Evolutionary conservation across 2,329 filamentous ascomycete genomes (phyloP).

Genomic region (Talaromyces sp.): DNA sequence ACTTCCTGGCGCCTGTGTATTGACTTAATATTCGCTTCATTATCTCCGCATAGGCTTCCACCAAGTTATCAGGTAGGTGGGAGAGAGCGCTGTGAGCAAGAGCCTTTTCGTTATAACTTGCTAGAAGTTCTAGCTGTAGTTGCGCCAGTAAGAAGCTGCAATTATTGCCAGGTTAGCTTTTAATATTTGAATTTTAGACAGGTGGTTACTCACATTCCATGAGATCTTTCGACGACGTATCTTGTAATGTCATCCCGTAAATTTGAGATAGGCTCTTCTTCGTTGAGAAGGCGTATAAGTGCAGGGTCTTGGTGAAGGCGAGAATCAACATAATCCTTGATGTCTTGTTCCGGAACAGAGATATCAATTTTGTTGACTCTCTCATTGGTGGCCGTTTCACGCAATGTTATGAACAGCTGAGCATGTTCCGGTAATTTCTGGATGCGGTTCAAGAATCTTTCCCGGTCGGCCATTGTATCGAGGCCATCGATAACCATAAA

Average conservation of each 20-base stretch:
- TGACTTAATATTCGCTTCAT: conserved; percentile 24
- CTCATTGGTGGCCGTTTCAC: conserved; percentile 14
- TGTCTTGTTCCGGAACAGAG: conserved; percentile 13
- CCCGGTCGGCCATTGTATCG: conserved; percentile 23
- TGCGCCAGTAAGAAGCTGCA: conserved; percentile 23
- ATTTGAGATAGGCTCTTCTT: conserved; percentile 3
- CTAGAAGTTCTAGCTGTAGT: conserved; percentile 23
- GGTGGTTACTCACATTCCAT: conserved; percentile 20
- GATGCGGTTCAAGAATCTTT: conserved; percentile 22
- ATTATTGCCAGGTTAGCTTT: background rate
- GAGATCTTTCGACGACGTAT: conserved; percentile 18
- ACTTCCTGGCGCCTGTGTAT: conserved; percentile 16
- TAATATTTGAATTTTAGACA: background rate
- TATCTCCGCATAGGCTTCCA: conserved; percentile 24
- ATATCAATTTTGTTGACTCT: conserved; percentile 14
- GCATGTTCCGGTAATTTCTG: conserved; percentile 27
- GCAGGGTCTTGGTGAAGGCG: conserved; percentile 14
- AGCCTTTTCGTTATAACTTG: conserved; percentile 16
- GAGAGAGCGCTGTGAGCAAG: conserved; percentile 18
- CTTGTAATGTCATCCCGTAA: conserved; percentile 14
- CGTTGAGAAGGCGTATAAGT: conserved; percentile 9
- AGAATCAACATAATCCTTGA: conserved; percentile 14
- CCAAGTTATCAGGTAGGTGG: conserved; percentile 22
- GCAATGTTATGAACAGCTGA: conserved; percentile 24
- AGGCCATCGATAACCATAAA: conserved; percentile 26